These are phyloP conservation scores for Aspergillus ibericus DNA, from an alignment of 2,329 filamentous ascomycete genomes.

Conservation along the genomic window DNA sequence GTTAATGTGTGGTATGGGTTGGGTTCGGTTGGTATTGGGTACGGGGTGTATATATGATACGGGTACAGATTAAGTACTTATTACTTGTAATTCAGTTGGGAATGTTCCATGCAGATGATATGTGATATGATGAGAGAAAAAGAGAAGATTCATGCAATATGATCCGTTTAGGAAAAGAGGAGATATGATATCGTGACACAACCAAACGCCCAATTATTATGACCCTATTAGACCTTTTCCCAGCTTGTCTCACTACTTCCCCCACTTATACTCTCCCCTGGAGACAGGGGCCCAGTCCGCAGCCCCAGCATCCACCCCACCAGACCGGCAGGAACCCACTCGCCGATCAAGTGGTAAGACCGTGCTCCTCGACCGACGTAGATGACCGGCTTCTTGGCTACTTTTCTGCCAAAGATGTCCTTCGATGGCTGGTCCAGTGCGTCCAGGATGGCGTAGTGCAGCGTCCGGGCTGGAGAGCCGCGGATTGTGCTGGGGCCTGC, in stretches of 20 bases:
- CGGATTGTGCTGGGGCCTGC: constrained; percentile 46
- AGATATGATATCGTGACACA: neutral
- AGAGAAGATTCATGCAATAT: neutral
- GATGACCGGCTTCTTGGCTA: constrained; percentile 56
- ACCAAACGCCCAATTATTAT: neutral
- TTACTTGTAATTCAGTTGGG: neutral
- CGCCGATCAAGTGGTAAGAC: constrained; percentile 81
- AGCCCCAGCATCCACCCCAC: constrained; percentile 95
- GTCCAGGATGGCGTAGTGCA: constrained; percentile 89
- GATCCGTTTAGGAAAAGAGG: neutral
- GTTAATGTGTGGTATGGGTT: neutral
- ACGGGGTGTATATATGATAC: neutral
- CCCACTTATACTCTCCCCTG: constrained; percentile 27
- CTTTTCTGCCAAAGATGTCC: constrained; percentile 40
- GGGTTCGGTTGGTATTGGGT: neutral
- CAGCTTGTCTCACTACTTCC: constrained; percentile 38
- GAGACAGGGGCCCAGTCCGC: constrained; percentile 37
- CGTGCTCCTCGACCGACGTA: constrained; percentile 82
- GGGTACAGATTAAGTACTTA: neutral
- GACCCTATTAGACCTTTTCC: constrained; percentile 30
- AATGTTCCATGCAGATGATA: neutral
- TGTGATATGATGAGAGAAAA: neutral
- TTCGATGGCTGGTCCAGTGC: constrained; percentile 63
- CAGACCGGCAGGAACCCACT: constrained; percentile 71
- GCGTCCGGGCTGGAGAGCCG: constrained; percentile 71